Percentiles rank a stretch among this genome's conserved stretches.
Evolutionary conservation across 2,329 filamentous ascomycete species (phyloP).

Genomic region (Colletotrichum ledebouriae): DNA sequence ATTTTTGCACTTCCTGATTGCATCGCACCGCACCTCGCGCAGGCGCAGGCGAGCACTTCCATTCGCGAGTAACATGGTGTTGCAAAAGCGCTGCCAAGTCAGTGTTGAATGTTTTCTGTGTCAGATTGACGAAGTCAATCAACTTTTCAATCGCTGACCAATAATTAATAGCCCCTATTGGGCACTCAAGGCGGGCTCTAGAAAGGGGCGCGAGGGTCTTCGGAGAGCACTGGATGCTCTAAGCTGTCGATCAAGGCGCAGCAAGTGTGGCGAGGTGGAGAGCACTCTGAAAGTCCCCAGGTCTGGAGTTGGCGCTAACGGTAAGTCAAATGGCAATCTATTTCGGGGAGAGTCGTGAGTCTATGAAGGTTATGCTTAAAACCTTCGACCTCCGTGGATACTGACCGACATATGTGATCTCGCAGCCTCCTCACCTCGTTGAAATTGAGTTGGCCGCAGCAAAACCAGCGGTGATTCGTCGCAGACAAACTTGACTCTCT

Average conservation of each 20-base stretch:
- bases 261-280: constrained; percentile 15
- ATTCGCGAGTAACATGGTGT: background rate
- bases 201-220: constrained; percentile 6
- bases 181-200: background rate
- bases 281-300: background rate
- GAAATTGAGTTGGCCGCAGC: too few species aligned
- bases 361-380: constrained; percentile 22
- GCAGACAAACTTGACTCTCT: too few species aligned
- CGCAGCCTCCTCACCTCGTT: too few species aligned
- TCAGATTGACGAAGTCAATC: constrained; percentile 17
- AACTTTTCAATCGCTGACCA: background rate
- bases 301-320: background rate
- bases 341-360: constrained; percentile 5
- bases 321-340: background rate
- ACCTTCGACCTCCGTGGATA: background rate
- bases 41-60: constrained; percentile 17
- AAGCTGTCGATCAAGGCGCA: constrained; percentile 16
- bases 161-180: constrained; percentile 5
- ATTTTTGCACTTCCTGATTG: too few species aligned
- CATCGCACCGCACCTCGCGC: background rate
- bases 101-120: constrained; percentile 9
- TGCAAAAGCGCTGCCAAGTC: constrained; percentile 15
- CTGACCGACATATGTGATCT: too few species aligned
- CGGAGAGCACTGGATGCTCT: background rate
- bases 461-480: too few species aligned